Base-by-base conservation (phyloP, 345 rosid genomes). In the Excoecaria agallocha region DNA sequence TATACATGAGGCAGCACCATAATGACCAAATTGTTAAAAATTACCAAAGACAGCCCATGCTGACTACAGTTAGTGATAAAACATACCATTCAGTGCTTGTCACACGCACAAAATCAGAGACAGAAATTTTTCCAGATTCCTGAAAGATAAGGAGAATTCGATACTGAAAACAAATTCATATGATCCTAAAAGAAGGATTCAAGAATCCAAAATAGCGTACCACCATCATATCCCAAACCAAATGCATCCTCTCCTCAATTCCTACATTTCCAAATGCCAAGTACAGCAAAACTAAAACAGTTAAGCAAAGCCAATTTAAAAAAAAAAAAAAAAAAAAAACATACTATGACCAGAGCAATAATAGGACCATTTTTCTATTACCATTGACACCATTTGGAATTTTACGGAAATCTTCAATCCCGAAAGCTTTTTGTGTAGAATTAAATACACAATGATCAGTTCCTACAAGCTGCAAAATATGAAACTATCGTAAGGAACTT, bases 191-290 rank as follows among this genome's bases (percentile, higher is more conserved):
- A 35, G 49, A 57, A 57, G 30, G 8, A 68, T 61, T 35, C 50
- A 62, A 38, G 63, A 37, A 51, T 22, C 16, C 41, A 65, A 1
- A 62, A 68, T 35, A 69, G 72, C 98, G 82, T 86, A 95, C 97
- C 97, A 95, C 99, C 97, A 95, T 86, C 0, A 90, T 86, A 79
- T 93, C 94, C 98, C 98, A 95, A 69, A 90, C 82, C 75, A 95
- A 85, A 82, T 95, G 99, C 98, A 95, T 95, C 85, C 99, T 91
- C 85, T 95, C 99, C 80, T 95, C 99, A 70, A 95, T 85, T 72
- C 98, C 97, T 94, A 65, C 41, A 79, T 67, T 63, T 30, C 74
- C 74, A 60, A 15, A 73, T 81, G 72, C 62, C 70, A 74, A 30
- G 22, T 55, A 69, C 5, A 79, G 59, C 49, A 64, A n/a, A 45